Evolutionary conservation across 2,329 filamentous ascomycete genomes (phyloP).

Genomic region (Scorias spongiosa): DNA sequence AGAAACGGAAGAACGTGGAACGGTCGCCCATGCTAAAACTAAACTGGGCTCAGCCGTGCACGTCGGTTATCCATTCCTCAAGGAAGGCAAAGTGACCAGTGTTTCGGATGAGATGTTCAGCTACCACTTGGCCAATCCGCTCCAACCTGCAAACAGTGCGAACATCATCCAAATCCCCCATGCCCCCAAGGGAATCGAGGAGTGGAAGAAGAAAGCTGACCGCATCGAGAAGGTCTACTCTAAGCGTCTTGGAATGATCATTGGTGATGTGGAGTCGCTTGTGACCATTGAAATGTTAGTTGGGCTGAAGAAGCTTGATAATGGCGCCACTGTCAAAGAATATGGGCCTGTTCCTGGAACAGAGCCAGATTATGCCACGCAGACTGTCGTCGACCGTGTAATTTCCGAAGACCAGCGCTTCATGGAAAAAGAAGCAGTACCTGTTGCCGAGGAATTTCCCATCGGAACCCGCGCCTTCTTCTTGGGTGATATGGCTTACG

Average conservation of each 20-base stretch:
- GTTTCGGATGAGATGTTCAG: conserved; percentile 91
- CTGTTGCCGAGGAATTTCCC: conserved; percentile 85
- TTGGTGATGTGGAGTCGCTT: conserved; percentile 74
- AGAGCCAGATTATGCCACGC: conserved; percentile 80
- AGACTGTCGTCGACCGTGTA: conserved; percentile 79
- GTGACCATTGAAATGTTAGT: conserved; percentile 89
- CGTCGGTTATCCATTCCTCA: conserved; percentile 87
- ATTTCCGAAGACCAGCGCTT: conserved; percentile 86
- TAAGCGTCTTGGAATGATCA: conserved; percentile 77
- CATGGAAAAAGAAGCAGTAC: conserved; percentile 72
- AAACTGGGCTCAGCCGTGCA: conserved; percentile 77
- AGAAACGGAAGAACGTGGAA: conserved; percentile 56
- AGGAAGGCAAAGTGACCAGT: conserved; percentile 77
- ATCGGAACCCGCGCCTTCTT: conserved; percentile 75
- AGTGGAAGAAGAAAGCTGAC: conserved; percentile 71
- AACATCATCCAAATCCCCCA: conserved; percentile 58
- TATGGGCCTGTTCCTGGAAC: conserved; percentile 75
- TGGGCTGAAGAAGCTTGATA: conserved; percentile 76
- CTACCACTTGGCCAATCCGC: conserved; percentile 53
- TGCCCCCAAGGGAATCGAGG: conserved; percentile 57
- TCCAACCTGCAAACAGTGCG: conserved; percentile 16
- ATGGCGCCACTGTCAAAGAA: conserved; percentile 82
- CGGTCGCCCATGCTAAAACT: conserved; percentile 54
- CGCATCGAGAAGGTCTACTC: conserved; percentile 78
- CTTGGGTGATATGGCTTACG: conserved; percentile 84